Evolutionary conservation across 108 stramenopile species (phyloP), one percentile per base, ranked within the genome.

Genomic region (Epithemia pelagica): DNA sequence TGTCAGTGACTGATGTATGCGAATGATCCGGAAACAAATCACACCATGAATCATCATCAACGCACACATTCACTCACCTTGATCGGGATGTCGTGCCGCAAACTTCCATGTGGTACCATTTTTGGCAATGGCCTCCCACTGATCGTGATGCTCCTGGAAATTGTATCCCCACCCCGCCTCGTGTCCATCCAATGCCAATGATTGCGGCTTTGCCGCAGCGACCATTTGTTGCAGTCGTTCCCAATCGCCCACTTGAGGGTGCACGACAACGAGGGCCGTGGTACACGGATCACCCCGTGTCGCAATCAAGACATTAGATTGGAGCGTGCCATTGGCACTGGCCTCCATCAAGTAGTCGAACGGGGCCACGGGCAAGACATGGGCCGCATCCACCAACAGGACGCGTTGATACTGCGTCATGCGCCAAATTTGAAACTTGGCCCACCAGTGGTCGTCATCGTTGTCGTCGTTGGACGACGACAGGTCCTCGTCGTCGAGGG

Each of bases 361-460:
- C 71, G 79, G 77, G 52, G 66, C 73, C 26, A 80, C 46, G 18
- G 86, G 82, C 21, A 85, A 61, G 18, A 83, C 69, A 74, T 90
- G 85, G 21, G 74, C 73, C 8, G 74, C 72, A 65, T 90, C 89
- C 62, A 90, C n/a, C 61, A 85, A 84, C 59, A 87, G 32, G 0
- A 86, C 70, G 8, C 80, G 75, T 51, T 74, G 28, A 62, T 86
- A 90, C 54, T 80, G 68, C 28, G 76, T 77, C 70, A 79, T 56
- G 28, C 55, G 54, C 18, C 80, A 53, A 2, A 78, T 51, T 18
- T 70, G 69, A 51, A 84, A 84, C 21, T 58, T 58, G 56, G 22
- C 20, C 18, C 20, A 61, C 31, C 59, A 26, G 21, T 58, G 53
- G 28, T 62, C 61, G 61, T 21, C 21, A 19, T 30, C 7, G 10